These are phyloP conservation scores for Dionaea muscipula DNA, from an alignment of 179 eudicot genomes.

Conservation along the genomic window DNA sequence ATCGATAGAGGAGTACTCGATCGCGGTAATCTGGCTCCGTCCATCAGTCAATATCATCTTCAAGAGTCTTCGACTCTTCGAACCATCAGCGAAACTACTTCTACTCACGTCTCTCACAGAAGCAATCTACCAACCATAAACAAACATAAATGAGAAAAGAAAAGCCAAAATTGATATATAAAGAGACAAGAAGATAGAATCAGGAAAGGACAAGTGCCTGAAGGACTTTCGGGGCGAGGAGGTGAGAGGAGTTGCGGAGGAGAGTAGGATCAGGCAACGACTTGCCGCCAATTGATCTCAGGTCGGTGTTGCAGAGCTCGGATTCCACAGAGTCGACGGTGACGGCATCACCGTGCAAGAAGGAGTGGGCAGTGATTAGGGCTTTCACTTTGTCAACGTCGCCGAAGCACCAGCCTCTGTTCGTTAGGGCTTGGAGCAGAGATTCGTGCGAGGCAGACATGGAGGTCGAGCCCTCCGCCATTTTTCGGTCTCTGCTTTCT, in stretches of 20 bases:
- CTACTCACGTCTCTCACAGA: slow-evolving; percentile 59
- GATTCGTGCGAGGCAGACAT: slow-evolving; percentile 18
- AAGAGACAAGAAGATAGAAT: background rate
- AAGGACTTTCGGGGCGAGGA: slow-evolving; percentile 58
- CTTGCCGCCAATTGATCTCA: slow-evolving; percentile 52
- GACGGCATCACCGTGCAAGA: slow-evolving; percentile 17
- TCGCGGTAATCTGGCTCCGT: slow-evolving; percentile 53
- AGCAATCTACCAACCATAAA: slow-evolving; percentile 30
- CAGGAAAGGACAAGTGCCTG: slow-evolving; percentile 29
- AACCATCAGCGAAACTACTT: slow-evolving; percentile 41
- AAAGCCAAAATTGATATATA: background rate
- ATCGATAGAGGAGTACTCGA: slow-evolving; percentile 58
- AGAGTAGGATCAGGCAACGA: slow-evolving; percentile 50
- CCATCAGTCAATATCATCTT: slow-evolving; percentile 73
- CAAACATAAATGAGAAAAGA: background rate
- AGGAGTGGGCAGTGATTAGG: slow-evolving; percentile 30
- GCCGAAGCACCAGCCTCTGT: slow-evolving; percentile 51
- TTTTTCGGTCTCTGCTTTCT: too few relatives aligned
- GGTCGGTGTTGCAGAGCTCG: slow-evolving; percentile 56
- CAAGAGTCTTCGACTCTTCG: slow-evolving; percentile 40
- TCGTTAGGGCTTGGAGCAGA: slow-evolving; percentile 27
- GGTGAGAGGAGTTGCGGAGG: slow-evolving; percentile 38
- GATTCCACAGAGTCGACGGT: slow-evolving; percentile 41
- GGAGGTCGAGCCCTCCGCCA: slow-evolving; percentile 16
- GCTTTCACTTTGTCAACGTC: slow-evolving; percentile 37